Evolutionary conservation across 1,284 basidiomycete species (phyloP).

Genomic region (Cutaneotrichosporon sp.): DNA sequence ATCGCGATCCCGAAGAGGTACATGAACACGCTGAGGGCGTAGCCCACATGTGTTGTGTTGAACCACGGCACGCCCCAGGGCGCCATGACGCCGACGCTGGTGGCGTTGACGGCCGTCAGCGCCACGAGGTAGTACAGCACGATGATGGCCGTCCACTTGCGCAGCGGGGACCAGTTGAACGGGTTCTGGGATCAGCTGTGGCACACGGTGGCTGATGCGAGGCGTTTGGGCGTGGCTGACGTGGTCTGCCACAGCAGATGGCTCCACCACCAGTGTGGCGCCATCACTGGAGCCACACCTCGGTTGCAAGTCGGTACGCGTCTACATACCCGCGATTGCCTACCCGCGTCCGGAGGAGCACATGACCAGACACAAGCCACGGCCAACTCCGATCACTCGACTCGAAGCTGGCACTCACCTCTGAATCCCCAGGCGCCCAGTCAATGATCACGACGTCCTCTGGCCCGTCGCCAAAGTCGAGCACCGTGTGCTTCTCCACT

Average conservation of each 20-base stretch:
- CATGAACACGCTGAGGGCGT: slow-evolving; percentile 30
- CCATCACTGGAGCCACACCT: no score
- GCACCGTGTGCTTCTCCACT: slow-evolving; percentile 10
- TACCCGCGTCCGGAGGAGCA: no score
- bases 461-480: slow-evolving; percentile 22
- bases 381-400: no score
- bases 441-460: slow-evolving; percentile 43
- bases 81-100: slow-evolving; percentile 33
- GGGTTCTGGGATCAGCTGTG: slow-evolving; percentile 40
- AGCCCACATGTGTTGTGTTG: slow-evolving; percentile 30
- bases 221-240: no score
- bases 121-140: slow-evolving; percentile 33
- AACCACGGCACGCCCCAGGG: slow-evolving; percentile 38
- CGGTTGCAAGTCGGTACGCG: no score
- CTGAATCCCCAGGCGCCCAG: slow-evolving; percentile 39
- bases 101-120: slow-evolving; percentile 35
- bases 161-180: slow-evolving; percentile 35
- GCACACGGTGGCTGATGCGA: neutral
- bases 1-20: slow-evolving; percentile 40
- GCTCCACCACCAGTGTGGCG: no score
- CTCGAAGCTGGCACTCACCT: no score
- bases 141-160: slow-evolving; percentile 36
- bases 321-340: no score
- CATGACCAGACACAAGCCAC: neutral
- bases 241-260: no score